These are phyloP conservation scores for Leishmania arabica DNA, from an alignment of 208 protist species.

Conservation along the genomic window DNA sequence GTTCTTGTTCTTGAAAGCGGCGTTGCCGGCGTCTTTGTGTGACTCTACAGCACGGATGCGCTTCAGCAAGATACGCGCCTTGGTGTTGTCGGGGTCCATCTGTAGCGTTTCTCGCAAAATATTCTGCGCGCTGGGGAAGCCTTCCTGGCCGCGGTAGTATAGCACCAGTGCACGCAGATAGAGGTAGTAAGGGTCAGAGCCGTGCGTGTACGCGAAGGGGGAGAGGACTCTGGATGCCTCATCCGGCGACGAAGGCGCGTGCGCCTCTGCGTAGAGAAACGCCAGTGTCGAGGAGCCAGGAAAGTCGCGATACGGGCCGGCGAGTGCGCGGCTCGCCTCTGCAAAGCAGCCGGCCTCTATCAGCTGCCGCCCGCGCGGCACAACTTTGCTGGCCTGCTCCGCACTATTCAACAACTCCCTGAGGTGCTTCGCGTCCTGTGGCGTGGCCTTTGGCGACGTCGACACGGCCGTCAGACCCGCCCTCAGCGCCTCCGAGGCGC, in stretches of 20 bases:
- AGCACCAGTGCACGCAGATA: slow-evolving; percentile 67
- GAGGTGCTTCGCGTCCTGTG: slow-evolving; percentile 53
- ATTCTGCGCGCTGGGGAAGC: slow-evolving; percentile 62
- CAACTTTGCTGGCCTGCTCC: slow-evolving; percentile 46
- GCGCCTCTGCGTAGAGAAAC: slow-evolving; percentile 73
- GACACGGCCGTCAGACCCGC: slow-evolving; percentile 19
- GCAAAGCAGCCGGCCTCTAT: slow-evolving; percentile 38
- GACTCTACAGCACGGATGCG: slow-evolving; percentile 69
- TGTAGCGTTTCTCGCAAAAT: slow-evolving; percentile 68
- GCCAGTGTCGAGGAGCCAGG: slow-evolving; percentile 56
- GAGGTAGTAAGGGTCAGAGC: slow-evolving; percentile 61
- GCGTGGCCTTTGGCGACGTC: slow-evolving; percentile 20
- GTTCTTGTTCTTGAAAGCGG: slow-evolving; percentile 77
- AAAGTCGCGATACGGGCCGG: slow-evolving; percentile 44
- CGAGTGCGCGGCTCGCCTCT: slow-evolving; percentile 41
- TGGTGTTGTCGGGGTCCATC: slow-evolving; percentile 80
- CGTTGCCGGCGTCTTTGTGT: slow-evolving; percentile 83
- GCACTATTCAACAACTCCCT: slow-evolving; percentile 47
- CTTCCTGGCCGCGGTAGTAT: slow-evolving; percentile 77
- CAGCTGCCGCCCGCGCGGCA: slow-evolving; percentile 37
- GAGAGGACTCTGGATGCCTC: slow-evolving; percentile 53
- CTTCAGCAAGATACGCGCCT: slow-evolving; percentile 72
- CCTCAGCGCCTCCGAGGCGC: slow-evolving; percentile 48
- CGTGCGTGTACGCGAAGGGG: slow-evolving; percentile 48
- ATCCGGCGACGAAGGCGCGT: slow-evolving; percentile 50